phyloP scores from a whole-genome alignment of 345 rosid genomes.

The Cardamine resedifolia region DNA sequence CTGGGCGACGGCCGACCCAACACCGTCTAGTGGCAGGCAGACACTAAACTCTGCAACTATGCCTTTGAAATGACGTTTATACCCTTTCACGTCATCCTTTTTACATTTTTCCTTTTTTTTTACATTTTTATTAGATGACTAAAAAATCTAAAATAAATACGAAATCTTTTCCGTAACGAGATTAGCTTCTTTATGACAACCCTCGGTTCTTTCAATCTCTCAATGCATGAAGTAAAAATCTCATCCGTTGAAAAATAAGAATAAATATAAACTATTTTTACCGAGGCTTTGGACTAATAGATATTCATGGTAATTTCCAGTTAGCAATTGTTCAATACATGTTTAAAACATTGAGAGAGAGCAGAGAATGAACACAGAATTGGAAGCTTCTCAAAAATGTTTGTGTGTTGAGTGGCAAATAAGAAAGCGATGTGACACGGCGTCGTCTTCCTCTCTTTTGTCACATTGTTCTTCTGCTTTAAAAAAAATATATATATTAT shows the following conservation, averaged over 20 bases:
- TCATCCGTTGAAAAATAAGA: not conserved
- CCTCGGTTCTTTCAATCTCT: slow-evolving; percentile 27
- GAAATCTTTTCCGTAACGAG: slow-evolving; percentile 21
- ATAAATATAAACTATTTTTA: not conserved
- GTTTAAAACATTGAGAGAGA: not conserved
- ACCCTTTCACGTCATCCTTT: slow-evolving; percentile 20
- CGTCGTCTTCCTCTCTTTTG: slow-evolving; percentile 32
- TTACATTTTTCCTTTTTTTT: not conserved
- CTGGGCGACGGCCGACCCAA: slow-evolving; percentile 42
- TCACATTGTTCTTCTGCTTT: slow-evolving; percentile 10
- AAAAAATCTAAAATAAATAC: not conserved
- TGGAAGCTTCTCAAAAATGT: slow-evolving; percentile 34
- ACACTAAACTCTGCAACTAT: slow-evolving; percentile 37
- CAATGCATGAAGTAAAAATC: not conserved
- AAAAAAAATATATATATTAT: not conserved
- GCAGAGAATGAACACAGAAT: slow-evolving; percentile 27
- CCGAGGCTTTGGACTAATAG: not conserved
- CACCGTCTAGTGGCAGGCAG: slow-evolving; percentile 40
- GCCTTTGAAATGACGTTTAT: slow-evolving; percentile 11
- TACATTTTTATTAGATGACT: too few species aligned
- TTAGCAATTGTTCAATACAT: not conserved
- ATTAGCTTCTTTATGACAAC: slow-evolving; percentile 26
- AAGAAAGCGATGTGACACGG: slow-evolving; percentile 30
- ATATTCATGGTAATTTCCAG: not conserved
- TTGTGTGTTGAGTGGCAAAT: slow-evolving; percentile 22